Conservation (phyloP, 2,329 filamentous ascomycete genomes). For the Verticillium klebahnii region DNA sequence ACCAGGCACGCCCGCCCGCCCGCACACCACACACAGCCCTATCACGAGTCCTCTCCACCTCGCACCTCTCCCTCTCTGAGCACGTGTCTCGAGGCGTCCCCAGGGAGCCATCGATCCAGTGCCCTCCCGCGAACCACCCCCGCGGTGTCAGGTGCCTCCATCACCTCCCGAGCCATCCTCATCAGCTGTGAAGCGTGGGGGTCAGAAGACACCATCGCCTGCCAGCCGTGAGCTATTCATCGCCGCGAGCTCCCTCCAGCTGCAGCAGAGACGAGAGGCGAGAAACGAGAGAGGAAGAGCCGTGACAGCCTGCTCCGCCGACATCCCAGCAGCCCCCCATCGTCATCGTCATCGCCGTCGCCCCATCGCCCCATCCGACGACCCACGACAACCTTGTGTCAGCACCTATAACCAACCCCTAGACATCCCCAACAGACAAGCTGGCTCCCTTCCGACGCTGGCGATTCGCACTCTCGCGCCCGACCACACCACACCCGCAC, state of each 20-base stretch:
- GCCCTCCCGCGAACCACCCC: neutral
- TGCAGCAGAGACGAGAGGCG: neutral
- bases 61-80: neutral
- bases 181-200: slow-evolving; percentile 2
- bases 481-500: slow-evolving; percentile 20
- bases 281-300: neutral
- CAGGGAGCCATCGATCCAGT: neutral
- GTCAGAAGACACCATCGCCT: slow-evolving; percentile 1
- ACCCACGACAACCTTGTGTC: neutral
- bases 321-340: neutral
- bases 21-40: neutral
- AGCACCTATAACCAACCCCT: neutral
- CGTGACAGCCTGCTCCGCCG: neutral
- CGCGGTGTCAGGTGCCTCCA: neutral
- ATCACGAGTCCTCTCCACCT: neutral
- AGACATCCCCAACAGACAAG: neutral
- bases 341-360: neutral
- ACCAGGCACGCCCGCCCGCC: neutral
- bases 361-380: neutral
- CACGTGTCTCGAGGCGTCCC: neutral
- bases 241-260: neutral
- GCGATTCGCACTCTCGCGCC: neutral
- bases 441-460: slow-evolving; percentile 4
- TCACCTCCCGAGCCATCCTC: neutral
- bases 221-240: neutral